Percentiles rank a stretch among this genome's conserved stretches.
Conservation (phyloP, 331 rosid species). For the Quercus lobata region DNA sequence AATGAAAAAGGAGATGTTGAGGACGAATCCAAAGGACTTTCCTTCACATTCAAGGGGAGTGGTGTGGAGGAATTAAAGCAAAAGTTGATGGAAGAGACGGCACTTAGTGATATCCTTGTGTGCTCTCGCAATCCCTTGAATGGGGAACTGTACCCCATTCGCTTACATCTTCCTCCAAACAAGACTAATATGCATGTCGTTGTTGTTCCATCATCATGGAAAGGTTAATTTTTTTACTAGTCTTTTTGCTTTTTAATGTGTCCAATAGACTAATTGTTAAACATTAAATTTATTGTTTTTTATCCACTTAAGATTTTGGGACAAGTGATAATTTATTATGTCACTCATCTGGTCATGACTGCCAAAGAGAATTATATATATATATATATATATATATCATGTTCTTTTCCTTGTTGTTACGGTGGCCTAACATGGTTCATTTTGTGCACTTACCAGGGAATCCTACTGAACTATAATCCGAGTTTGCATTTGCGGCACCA, state of each 20-base stretch:
- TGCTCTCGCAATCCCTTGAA: constrained; percentile 74
- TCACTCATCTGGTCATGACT: no score
- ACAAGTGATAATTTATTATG: no score
- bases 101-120: constrained; percentile 48
- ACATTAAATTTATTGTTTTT: no score
- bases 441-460: constrained; percentile 1
- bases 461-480: neutral
- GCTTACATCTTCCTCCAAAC: constrained; percentile 82
- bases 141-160: constrained; percentile 71
- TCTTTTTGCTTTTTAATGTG: no score
- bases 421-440: constrained; percentile 2
- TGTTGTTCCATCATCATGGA: constrained; percentile 48
- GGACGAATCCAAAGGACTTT: constrained; percentile 28
- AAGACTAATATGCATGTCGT: constrained; percentile 62
- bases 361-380: no score
- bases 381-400: neutral
- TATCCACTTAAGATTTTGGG: no score
- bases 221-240: constrained; percentile 17
- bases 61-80: constrained; percentile 46
- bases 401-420: neutral
- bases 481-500: neutral
- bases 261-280: no score
- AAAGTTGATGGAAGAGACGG: constrained; percentile 50
- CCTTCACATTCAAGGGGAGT: constrained; percentile 58
- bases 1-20: constrained; percentile 49